These are phyloP conservation scores for Aspergillus amoenus DNA, from an alignment of 2,329 filamentous ascomycete genomes.

Conservation along the genomic window DNA sequence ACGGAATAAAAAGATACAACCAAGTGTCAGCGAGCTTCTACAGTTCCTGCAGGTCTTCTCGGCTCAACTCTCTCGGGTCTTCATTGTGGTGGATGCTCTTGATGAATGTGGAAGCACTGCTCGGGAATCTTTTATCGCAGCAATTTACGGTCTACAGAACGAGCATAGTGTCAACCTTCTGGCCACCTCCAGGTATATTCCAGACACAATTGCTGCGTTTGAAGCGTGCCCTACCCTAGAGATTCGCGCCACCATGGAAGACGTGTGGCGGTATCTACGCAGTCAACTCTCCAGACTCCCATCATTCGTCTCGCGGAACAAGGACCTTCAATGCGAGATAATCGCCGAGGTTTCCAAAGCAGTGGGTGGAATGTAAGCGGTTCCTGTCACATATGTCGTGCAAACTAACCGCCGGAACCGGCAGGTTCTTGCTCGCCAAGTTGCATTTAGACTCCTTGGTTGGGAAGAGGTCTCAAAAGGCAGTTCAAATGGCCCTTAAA, in stretches of 20 bases:
- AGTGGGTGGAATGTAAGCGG: constrained; percentile 34
- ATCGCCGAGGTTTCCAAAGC: constrained; percentile 24
- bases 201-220: constrained; percentile 26
- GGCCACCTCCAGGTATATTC: constrained; percentile 32
- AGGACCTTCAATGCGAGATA: constrained; percentile 22
- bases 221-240: constrained; percentile 20
- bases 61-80: constrained; percentile 10
- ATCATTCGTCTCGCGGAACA: constrained; percentile 14
- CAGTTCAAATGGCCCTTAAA: constrained; percentile 24
- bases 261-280: constrained; percentile 21
- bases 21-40: background rate
- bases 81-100: constrained; percentile 31
- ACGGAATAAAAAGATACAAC: constrained; percentile 28
- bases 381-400: background rate
- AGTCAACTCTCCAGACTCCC: constrained; percentile 6
- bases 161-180: constrained; percentile 25
- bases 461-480: constrained; percentile 22
- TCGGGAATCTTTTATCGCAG: constrained; percentile 17
- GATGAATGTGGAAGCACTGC: constrained; percentile 25
- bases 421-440: constrained; percentile 26
- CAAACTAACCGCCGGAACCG: too few species aligned
- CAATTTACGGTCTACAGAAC: constrained; percentile 22
- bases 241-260: constrained; percentile 32
- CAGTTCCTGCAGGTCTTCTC: constrained; percentile 15
- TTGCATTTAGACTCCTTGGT: constrained; percentile 20